A percentile compares a stretch with the other conserved stretches of the same genome.
Evolutionary conservation across 176 grass and related monocot species (phyloP).

Genomic region (Thinopyrum elongatum): DNA sequence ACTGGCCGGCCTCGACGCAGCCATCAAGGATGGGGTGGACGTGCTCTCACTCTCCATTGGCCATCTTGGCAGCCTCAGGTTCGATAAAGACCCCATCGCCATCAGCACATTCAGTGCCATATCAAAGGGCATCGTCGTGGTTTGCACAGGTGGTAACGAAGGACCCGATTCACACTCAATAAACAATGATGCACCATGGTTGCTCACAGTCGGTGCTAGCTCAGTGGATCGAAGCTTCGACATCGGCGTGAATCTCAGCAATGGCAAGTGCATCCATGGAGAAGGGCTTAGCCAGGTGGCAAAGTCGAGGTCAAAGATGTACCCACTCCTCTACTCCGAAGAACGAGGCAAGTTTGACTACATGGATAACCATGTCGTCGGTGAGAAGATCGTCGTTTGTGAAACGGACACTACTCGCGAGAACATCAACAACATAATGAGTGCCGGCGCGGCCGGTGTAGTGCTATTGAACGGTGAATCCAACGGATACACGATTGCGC

Average conservation of each 20-base stretch:
- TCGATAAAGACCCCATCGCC: neutral
- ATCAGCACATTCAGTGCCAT: neutral
- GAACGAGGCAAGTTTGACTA: neutral
- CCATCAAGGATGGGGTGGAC: slow-evolving; percentile 15
- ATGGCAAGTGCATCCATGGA: neutral
- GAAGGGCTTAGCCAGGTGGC: neutral
- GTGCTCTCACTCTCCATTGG: neutral
- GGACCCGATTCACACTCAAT: neutral
- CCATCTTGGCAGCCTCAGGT: neutral
- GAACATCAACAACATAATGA: neutral
- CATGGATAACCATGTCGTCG: neutral
- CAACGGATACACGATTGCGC: neutral
- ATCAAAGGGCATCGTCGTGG: neutral
- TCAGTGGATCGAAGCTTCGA: neutral
- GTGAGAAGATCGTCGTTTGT: neutral
- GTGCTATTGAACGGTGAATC: neutral
- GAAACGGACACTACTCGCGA: neutral
- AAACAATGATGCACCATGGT: neutral
- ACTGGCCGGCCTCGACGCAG: neutral
- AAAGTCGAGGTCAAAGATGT: neutral
- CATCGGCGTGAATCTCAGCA: neutral
- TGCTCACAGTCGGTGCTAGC: neutral
- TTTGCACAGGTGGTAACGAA: neutral
- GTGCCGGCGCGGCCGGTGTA: neutral
- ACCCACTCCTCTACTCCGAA: neutral